Evolutionary conservation across 257 asterid species (phyloP).

Genomic region (Sherardia arvensis): DNA sequence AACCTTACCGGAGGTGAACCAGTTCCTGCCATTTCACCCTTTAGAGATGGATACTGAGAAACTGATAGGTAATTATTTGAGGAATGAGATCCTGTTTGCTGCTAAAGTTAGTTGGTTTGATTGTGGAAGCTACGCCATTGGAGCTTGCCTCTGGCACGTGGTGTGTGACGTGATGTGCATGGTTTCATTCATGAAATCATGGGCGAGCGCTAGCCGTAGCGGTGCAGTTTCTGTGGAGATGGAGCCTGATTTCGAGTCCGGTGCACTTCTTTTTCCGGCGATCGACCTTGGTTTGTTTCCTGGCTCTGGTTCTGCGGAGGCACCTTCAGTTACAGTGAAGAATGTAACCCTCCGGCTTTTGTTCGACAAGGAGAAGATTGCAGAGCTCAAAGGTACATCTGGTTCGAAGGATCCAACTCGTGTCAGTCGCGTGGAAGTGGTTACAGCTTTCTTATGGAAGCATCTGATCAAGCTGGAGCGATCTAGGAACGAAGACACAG

Average conservation of each 20-base stretch:
- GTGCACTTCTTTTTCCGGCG: slow-evolving; percentile 4
- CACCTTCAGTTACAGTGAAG: neutral
- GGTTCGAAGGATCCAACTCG: slow-evolving; percentile 16
- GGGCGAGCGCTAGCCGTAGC: slow-evolving; percentile 14
- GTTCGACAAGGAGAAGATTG: slow-evolving; percentile 10
- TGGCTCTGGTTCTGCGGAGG: neutral
- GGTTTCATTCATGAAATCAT: slow-evolving; percentile 12
- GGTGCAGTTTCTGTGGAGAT: neutral
- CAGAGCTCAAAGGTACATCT: neutral
- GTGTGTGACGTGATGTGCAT: slow-evolving; percentile 19
- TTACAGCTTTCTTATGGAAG: slow-evolving; percentile 27
- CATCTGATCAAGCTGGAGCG: slow-evolving; percentile 10
- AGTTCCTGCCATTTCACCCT: slow-evolving; percentile 3
- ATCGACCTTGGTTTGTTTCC: neutral
- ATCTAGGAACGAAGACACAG: neutral
- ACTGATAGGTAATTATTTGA: neutral
- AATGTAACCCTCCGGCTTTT: slow-evolving; percentile 8
- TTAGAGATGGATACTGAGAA: slow-evolving; percentile 1
- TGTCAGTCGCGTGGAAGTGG: slow-evolving; percentile 17
- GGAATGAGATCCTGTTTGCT: slow-evolving; percentile 3
- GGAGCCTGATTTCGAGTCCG: slow-evolving; percentile 11
- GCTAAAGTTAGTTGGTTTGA: slow-evolving; percentile 23
- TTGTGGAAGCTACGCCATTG: slow-evolving; percentile 29
- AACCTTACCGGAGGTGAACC: neutral
- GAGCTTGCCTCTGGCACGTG: slow-evolving; percentile 21